Base-by-base conservation (phyloP, 176 grass and related monocot genomes). In the Tuctoria greenei region DNA sequence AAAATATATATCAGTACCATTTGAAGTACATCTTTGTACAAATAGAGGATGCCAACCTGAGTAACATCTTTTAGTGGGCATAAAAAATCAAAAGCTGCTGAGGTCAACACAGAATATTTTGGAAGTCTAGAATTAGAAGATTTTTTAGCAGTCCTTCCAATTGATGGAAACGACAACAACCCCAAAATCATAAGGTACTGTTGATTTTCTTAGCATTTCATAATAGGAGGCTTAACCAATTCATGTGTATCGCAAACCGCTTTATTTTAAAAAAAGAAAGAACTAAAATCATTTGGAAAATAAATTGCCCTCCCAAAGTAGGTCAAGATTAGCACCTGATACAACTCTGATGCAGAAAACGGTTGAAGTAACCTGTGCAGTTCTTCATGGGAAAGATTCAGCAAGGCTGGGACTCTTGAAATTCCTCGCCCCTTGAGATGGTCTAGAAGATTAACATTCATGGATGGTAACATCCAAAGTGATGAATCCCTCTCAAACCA, bases 401-500 rank as follows among this genome's bases (percentile, higher is more conserved):
- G 76, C 38, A 97, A 71, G 50, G 81, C 79, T 62, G 68, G 76
- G 44, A 97, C 23, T 56, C 78, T 69, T 37, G 46, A 86, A 66
- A 97, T 69, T 64, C 88, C 88, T 77, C 79, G 72, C 54, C 72
- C 69, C 50, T 89, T 92, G 40, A 97, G 88, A 86, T 93, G 86
- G 37, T 40, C 81, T 69, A 97, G 67, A 84, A 93, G 76, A 83
- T 91, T 74, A 61, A 71, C 74, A 61, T 85, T 93, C 95, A 97
- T 97, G 71, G 86, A 87, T 70, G 95, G 86, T 70, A 97, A 84
- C 95, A 97, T 97, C 91, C 75, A 70, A 40, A 97, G 81, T 47
- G 95, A 83, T 28, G 91, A 97, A 82, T 92, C 91, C 83, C 86
- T 90, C 72, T 89, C 91, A 90, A 87, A 93, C 95, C 91, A 97